Percentiles rank a stretch among this genome's conserved stretches.
Conservation (phyloP, 2,329 filamentous ascomycete genomes). For the Apiospora rasikravindrae region DNA sequence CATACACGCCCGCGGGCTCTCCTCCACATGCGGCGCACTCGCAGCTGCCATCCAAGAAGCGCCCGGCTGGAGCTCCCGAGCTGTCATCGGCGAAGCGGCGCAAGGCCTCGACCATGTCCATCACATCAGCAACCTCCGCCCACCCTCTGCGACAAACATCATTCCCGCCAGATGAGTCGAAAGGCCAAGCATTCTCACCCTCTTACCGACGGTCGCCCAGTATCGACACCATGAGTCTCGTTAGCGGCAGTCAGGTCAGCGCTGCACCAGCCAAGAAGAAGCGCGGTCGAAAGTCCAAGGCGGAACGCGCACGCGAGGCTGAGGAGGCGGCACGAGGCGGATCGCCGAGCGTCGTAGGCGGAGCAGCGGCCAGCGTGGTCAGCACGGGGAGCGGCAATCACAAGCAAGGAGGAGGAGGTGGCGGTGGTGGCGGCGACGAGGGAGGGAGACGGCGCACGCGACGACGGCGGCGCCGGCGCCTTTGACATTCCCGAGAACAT, state of each 20-base stretch:
- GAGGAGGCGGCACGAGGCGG: constrained; percentile 46
- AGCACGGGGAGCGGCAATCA: constrained; percentile 48
- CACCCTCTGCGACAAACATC: constrained; percentile 82
- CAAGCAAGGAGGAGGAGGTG: constrained; percentile 53
- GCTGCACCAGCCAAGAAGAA: constrained; percentile 59
- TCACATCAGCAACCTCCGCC: constrained; percentile 55
- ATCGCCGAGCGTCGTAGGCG: constrained; percentile 46
- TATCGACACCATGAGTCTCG: constrained; percentile 63
- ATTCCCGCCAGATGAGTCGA: constrained; percentile 69
- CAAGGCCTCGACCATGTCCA: constrained; percentile 70
- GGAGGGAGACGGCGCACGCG: constrained; percentile 63
- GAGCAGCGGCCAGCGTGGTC: constrained; percentile 50
- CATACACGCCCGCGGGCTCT: constrained; percentile 58
- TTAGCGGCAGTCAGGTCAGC: constrained; percentile 66
- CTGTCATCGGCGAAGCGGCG: constrained; percentile 66
- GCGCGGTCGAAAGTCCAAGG: constrained; percentile 65
- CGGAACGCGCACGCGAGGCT: constrained; percentile 54
- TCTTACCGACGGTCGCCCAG: constrained; percentile 68
- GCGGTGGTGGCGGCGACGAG: constrained; percentile 59
- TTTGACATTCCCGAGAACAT: constrained; percentile 59
- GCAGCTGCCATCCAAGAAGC: constrained; percentile 65
- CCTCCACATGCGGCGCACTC: constrained; percentile 58
- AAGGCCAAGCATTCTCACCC: constrained; percentile 49
- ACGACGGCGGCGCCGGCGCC: constrained; percentile 55
- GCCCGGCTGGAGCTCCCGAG: constrained; percentile 61